phyloP scores from a whole-genome alignment of 805 yeast genomes.

The Pichia phayaonensis region DNA sequence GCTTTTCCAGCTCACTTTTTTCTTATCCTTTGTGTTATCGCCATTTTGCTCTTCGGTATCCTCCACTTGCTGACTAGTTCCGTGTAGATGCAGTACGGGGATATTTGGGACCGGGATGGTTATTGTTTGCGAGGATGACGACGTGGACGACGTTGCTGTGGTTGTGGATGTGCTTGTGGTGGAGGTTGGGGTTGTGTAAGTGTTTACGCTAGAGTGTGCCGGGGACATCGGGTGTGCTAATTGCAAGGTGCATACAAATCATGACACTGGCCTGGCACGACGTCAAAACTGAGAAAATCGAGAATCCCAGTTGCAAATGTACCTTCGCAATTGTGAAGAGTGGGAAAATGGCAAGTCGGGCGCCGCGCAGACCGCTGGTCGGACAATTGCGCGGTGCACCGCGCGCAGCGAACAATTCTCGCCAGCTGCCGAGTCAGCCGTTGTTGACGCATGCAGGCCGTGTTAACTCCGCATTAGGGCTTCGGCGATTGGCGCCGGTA shows the following conservation, averaged over 20 bases:
- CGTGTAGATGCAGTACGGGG: conserved; percentile 1
- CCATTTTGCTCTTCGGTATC: neutral
- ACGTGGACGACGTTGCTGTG: neutral
- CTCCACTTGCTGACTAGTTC: neutral
- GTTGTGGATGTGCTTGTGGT: neutral
- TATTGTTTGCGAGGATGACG: conserved; percentile 11
- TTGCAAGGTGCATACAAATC: neutral
- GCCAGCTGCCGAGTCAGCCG: too few species aligned
- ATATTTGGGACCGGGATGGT: conserved; percentile 14
- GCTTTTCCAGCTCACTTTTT: conserved; percentile 74
- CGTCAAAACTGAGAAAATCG: too few species aligned
- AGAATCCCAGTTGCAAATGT: too few species aligned
- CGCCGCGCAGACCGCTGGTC: too few species aligned
- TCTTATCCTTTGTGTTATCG: conserved; percentile 19
- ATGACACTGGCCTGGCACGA: neutral
- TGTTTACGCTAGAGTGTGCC: neutral
- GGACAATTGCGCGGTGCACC: too few species aligned
- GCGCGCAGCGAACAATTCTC: too few species aligned
- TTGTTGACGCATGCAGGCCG: too few species aligned
- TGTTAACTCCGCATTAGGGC: too few species aligned
- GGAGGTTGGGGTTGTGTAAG: neutral
- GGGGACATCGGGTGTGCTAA: neutral
- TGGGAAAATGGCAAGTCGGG: too few species aligned
- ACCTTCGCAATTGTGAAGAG: too few species aligned
- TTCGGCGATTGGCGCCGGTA: too few species aligned